Conservation (phyloP, 176 grass and related monocot genomes). For the Ensete ventricosum region DNA sequence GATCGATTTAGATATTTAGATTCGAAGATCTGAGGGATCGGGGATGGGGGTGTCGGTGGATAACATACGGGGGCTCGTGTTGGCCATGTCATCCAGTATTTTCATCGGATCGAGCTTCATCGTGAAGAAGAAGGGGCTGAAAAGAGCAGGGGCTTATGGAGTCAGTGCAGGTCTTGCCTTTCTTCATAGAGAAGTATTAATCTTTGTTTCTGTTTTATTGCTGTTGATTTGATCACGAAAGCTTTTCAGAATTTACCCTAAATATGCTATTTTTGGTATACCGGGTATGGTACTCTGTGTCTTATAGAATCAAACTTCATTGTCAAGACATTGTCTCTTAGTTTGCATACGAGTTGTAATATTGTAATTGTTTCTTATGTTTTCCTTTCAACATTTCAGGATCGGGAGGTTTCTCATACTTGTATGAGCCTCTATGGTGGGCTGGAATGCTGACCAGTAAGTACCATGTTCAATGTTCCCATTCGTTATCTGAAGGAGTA, state of each 20-base stretch:
- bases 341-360: neutral
- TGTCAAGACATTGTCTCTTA: neutral
- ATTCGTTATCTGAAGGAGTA: neutral
- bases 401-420: slow-evolving; percentile 14
- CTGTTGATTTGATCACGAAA: neutral
- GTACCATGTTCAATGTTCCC: neutral
- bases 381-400: slow-evolving; percentile 1
- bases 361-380: neutral
- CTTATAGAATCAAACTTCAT: neutral
- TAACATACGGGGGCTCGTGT: slow-evolving; percentile 16
- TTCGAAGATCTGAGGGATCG: neutral
- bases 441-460: slow-evolving; percentile 14
- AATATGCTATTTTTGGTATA: neutral
- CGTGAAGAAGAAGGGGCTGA: slow-evolving; percentile 19
- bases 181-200: neutral
- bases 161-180: slow-evolving; percentile 6
- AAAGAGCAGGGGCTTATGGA: slow-evolving; percentile 3
- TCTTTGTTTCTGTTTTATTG: neutral
- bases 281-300: neutral
- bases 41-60: slow-evolving; percentile 18
- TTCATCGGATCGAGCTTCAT: slow-evolving; percentile 23
- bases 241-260: neutral
- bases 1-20: neutral
- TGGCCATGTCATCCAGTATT: slow-evolving; percentile 15
- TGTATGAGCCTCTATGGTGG: slow-evolving; percentile 16